Percentiles rank a stretch among this genome's conserved stretches.
Evolutionary conservation across 1,284 basidiomycete species (phyloP).

Genomic region (Neonothopanus nambi): DNA sequence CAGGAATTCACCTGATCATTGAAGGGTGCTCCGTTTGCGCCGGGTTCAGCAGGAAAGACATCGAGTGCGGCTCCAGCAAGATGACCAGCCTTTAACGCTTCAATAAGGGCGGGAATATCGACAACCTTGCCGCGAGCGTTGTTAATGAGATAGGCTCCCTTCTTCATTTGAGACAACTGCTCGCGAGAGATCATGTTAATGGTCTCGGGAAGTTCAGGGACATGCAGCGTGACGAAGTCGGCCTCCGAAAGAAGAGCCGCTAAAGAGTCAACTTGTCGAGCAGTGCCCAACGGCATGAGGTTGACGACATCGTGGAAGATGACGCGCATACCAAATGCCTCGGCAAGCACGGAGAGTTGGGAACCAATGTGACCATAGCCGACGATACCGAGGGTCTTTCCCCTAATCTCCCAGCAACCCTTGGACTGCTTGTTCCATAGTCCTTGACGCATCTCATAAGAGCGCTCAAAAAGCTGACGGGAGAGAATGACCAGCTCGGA

Average conservation of each 20-base stretch:
- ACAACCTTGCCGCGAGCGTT: constrained; percentile 96
- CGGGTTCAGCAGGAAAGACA: constrained; percentile 93
- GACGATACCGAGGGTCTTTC: constrained; percentile 97
- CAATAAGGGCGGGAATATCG: constrained; percentile 89
- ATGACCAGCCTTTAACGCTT: constrained; percentile 81
- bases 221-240: constrained; percentile 96
- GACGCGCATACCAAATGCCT: constrained; percentile 95
- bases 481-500: constrained; percentile 93
- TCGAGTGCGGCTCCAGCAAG: constrained; percentile 95
- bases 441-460: constrained; percentile 85
- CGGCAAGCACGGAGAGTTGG: constrained; percentile 95
- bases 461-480: constrained; percentile 90
- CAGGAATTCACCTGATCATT: constrained; percentile 85
- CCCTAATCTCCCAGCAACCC: constrained; percentile 96
- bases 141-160: constrained; percentile 95
- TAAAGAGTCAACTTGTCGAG: constrained; percentile 86
- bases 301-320: constrained; percentile 96
- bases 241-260: constrained; percentile 76
- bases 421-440: constrained; percentile 99
- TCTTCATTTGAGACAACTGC: constrained; percentile 91
- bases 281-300: constrained; percentile 97
- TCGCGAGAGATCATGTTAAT: constrained; percentile 86
- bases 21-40: constrained; percentile 86
- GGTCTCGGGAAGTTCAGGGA: constrained; percentile 97
- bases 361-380: constrained; percentile 99